These are phyloP conservation scores for Aspergillus clavatus DNA, from an alignment of 2,329 filamentous ascomycete genomes.

Conservation along the genomic window DNA sequence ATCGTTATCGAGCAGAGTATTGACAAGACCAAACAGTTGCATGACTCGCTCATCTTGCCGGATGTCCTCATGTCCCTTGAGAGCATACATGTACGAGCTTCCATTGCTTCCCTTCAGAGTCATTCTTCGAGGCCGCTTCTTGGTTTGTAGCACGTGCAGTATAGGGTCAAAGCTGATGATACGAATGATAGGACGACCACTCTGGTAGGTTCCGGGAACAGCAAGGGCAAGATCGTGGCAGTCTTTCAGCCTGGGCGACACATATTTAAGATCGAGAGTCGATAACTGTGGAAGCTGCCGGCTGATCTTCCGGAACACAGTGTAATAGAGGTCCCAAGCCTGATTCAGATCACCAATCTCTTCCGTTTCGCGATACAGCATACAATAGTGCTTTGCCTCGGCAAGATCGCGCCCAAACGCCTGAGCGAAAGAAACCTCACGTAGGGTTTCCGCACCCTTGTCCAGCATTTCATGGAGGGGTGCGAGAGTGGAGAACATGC, in stretches of 20 bases:
- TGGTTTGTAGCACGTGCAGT: slow-evolving; percentile 89
- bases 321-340: slow-evolving; percentile 98
- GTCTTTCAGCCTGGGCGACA: slow-evolving; percentile 85
- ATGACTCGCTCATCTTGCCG: slow-evolving; percentile 98
- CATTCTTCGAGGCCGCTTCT: slow-evolving; percentile 89
- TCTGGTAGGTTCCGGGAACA: slow-evolving; percentile 91
- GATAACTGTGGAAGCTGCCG: slow-evolving; percentile 90
- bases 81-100: slow-evolving; percentile 74
- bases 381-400: slow-evolving; percentile 94
- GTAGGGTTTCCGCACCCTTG: slow-evolving; percentile 82
- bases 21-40: slow-evolving; percentile 97
- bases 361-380: slow-evolving; percentile 79
- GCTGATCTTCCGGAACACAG: slow-evolving; percentile 93
- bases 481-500: slow-evolving; percentile 88
- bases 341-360: slow-evolving; percentile 95
- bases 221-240: slow-evolving; percentile 84
- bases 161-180: slow-evolving; percentile 89
- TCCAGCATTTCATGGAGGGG: slow-evolving; percentile 90
- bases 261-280: slow-evolving; percentile 89
- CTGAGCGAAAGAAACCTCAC: slow-evolving; percentile 95
- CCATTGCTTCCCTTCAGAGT: slow-evolving; percentile 87
- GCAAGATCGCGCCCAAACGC: slow-evolving; percentile 93
- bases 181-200: slow-evolving; percentile 70
- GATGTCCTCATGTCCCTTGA: slow-evolving; percentile 99
- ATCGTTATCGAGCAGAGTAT: slow-evolving; percentile 89